A percentile compares a stretch with the other conserved stretches of the same genome.
phyloP scores from a whole-genome alignment of 768 basidiomycete genomes.

The Boletus subcaerulescens region DNA sequence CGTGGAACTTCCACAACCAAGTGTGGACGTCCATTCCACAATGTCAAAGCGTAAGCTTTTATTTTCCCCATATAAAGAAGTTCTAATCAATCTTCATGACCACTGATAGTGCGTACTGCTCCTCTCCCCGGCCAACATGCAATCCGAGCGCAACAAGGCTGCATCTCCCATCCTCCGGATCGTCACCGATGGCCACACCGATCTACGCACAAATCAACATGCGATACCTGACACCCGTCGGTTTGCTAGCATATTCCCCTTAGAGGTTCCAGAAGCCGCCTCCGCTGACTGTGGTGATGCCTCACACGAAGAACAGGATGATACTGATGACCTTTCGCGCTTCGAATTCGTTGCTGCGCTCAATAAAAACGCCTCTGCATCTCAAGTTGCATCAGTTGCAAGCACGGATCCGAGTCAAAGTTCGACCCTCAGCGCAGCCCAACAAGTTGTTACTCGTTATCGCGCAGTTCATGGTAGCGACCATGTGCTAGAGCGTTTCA shows the following conservation, averaged over 20 bases:
- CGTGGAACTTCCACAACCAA: constrained; percentile 17
- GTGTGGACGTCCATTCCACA: constrained; percentile 20
- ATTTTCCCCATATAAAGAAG: constrained; percentile 1
- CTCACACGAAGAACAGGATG: constrained; percentile 12
- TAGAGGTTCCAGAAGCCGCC: constrained; percentile 3
- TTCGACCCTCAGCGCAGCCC: constrained; percentile 19
- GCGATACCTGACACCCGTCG: constrained; percentile 26
- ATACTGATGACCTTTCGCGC: constrained; percentile 6
- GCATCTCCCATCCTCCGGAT: constrained; percentile 8
- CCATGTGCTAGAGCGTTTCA: not conserved
- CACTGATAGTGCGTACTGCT: not conserved
- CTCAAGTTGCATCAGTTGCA: not conserved
- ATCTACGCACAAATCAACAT: not conserved
- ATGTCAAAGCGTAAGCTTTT: constrained; percentile 29
- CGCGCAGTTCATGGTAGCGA: constrained; percentile 10
- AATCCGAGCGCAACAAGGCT: not conserved
- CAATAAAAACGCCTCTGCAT: not conserved
- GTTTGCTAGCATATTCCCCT: constrained; percentile 23
- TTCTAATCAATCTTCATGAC: not conserved
- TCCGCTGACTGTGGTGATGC: constrained; percentile 7
- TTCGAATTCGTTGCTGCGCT: constrained; percentile 8
- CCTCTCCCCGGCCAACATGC: constrained; percentile 7
- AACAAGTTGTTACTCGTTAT: constrained; percentile 20
- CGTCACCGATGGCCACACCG: not conserved
- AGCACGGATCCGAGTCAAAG: constrained; percentile 1